Conservation (phyloP, 305 asterid species). For the Solanum hybrid region DNA sequence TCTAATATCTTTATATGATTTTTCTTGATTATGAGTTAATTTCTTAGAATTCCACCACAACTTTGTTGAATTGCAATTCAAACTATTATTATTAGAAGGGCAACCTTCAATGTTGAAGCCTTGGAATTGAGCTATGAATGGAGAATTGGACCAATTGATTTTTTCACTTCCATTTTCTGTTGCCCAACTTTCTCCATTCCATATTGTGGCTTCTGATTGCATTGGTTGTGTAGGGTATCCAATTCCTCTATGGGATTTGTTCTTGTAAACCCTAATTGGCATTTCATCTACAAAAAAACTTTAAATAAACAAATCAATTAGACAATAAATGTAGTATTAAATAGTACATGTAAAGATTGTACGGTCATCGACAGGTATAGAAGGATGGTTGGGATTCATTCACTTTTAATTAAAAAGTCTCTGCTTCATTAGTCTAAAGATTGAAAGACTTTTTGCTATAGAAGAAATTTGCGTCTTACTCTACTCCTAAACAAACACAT, state of each 20-base stretch:
- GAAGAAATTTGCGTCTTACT: neutral
- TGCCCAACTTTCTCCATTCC: conserved; percentile 65
- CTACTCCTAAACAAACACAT: neutral
- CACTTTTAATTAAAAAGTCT: neutral
- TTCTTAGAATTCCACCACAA: conserved; percentile 45
- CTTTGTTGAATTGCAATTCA: conserved; percentile 21
- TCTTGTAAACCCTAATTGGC: conserved; percentile 48
- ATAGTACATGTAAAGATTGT: neutral
- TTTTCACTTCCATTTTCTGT: conserved; percentile 52
- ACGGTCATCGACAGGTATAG: fast-evolving
- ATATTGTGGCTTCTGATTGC: conserved; percentile 39
- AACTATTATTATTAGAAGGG: neutral
- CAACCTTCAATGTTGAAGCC: conserved; percentile 32
- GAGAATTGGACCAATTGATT: conserved; percentile 48
- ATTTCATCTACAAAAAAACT: conserved; percentile 46
- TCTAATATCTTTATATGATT: conserved; percentile 14
- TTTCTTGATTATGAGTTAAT: conserved; percentile 5
- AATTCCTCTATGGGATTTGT: conserved; percentile 24
- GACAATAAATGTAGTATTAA: neutral
- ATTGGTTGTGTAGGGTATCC: conserved; percentile 40
- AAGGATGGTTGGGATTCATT: neutral
- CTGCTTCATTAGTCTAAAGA: fast-evolving
- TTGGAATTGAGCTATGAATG: conserved; percentile 34
- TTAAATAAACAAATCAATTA: neutral
- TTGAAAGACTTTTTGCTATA: neutral